A percentile compares a stretch with the other conserved stretches of the same genome.
phyloP scores from a whole-genome alignment of 805 yeast species.

The Saturnispora ahearnii region DNA sequence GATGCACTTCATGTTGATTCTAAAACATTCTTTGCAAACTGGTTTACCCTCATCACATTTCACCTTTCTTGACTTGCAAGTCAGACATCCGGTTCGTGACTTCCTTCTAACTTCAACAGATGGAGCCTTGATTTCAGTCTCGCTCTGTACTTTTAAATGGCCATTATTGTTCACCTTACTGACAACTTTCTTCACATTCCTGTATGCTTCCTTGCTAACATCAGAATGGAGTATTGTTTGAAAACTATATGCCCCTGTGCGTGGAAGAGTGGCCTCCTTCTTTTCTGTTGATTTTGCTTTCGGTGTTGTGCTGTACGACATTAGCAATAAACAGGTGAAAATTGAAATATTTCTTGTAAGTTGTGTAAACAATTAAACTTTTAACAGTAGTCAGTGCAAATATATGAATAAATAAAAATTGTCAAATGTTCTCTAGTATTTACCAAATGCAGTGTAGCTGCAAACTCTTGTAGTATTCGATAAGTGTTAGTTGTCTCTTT shows the following conservation, averaged over 20 bases:
- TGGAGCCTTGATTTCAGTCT: neutral
- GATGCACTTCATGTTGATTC: slow-evolving; percentile 2
- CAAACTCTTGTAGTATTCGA: too few relatives aligned
- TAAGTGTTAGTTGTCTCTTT: too few relatives aligned
- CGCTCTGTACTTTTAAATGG: neutral
- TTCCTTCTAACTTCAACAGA: neutral
- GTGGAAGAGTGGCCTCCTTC: neutral
- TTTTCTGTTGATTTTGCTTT: neutral
- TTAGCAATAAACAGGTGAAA: neutral
- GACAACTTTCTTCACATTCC: neutral
- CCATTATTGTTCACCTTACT: neutral
- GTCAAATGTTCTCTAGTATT: too few relatives aligned
- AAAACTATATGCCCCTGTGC: neutral
- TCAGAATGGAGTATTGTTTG: neutral
- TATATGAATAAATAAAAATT: too few relatives aligned
- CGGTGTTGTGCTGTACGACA: neutral
- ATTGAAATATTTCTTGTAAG: too few relatives aligned
- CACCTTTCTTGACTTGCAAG: slow-evolving; percentile 1
- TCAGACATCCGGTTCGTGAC: neutral
- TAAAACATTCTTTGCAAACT: slow-evolving; percentile 1
- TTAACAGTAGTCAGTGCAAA: too few relatives aligned
- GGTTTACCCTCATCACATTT: slow-evolving; percentile 2
- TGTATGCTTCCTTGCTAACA: neutral
- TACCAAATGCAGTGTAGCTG: too few relatives aligned
- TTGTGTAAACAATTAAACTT: too few relatives aligned